A percentile compares a stretch with the other conserved stretches of the same genome.
phyloP scores from a whole-genome alignment of 352 stramenopile species.

The Pythium biforme region DNA sequence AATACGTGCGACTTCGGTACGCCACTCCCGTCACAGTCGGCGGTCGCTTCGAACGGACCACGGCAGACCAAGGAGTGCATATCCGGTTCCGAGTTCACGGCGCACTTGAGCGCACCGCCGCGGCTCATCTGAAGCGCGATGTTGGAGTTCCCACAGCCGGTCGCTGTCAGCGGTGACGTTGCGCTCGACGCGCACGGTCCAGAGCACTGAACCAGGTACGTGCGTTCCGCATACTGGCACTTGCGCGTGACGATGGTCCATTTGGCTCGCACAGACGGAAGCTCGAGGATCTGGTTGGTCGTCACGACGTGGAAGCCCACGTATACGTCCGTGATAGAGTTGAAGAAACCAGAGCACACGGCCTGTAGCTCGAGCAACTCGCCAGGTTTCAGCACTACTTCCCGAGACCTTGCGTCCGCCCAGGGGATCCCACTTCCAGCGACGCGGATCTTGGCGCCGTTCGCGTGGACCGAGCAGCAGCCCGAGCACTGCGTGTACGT shows the following conservation, averaged over 20 bases:
- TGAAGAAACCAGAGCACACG: slow-evolving; percentile 51
- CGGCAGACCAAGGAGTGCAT: slow-evolving; percentile 41
- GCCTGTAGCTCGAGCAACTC: slow-evolving; percentile 50
- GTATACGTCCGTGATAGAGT: slow-evolving; percentile 62
- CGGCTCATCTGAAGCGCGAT: slow-evolving; percentile 37
- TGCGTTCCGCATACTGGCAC: slow-evolving; percentile 48
- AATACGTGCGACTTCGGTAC: slow-evolving; percentile 38
- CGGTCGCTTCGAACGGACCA: slow-evolving; percentile 47
- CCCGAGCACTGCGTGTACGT: slow-evolving; percentile 60
- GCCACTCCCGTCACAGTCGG: slow-evolving; percentile 49
- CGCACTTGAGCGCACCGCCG: slow-evolving; percentile 28
- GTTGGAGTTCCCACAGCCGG: slow-evolving; percentile 59
- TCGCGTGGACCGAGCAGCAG: slow-evolving; percentile 63
- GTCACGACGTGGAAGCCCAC: slow-evolving; percentile 73
- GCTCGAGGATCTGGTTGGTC: slow-evolving; percentile 63
- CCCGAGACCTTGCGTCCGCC: slow-evolving; percentile 34
- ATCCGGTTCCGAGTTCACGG: slow-evolving; percentile 45
- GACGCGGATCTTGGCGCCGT: slow-evolving; percentile 48
- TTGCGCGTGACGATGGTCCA: slow-evolving; percentile 66
- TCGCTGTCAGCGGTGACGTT: slow-evolving; percentile 9
- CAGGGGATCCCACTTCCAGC: slow-evolving; percentile 31
- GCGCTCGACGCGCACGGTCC: slow-evolving; percentile 37
- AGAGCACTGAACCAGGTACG: slow-evolving; percentile 46
- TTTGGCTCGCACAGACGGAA: slow-evolving; percentile 37
- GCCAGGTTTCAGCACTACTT: slow-evolving; percentile 42